Base-by-base conservation (phyloP, 176 grass and related monocot genomes). In the Alopecurus myosuroides region DNA sequence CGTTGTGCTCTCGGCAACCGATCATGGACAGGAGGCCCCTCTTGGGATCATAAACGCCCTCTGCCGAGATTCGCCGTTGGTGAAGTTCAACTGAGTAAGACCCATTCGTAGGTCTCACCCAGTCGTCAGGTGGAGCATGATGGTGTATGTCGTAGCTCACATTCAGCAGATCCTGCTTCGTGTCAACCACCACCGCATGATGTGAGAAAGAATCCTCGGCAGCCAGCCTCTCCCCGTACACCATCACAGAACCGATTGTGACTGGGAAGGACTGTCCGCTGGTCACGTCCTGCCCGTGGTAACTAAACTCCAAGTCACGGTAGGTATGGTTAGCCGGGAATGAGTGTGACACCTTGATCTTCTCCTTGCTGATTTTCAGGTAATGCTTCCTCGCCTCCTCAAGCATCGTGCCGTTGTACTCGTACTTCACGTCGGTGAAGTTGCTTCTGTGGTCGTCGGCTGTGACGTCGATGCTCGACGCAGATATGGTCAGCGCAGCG, bases 21-120 rank as follows among this genome's bases (percentile, higher is more conserved):
- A 83, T 45, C 90, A 94, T 74, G 81, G 83, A 94, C 46, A 94
- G 61, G 70, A 30, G 31, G 48, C 84, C 94, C 0, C 67, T 88
- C 77, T 56, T 80, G 9, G 81, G 60, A 44, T 92, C 76, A 25
- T 92, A 97, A 6, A 94, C 83, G 10, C 92, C 92, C 74, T 97
- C 92, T 4, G 92, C 94, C 8, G 11, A 26, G 30, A 97, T 81
- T 17, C 22, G 35, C 11, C 25, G 71, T n/a, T 29, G 8, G 23
- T 73, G 14, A 0, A 57, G 3, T 0, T 0, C 3, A 39, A 63
- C 0, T 0, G 18, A 0, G 70, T 33, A 70, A 9, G 66, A 7
- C 0, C 1, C 14, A 19, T 55, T 66, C 14, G 7, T 26, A 0
- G 61, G 83, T 20, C 10, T 31, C 10, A 53, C 71, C 85, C 67